Base-by-base conservation (phyloP, 2,329 filamentous ascomycete species). In the Calycina herbarum region DNA sequence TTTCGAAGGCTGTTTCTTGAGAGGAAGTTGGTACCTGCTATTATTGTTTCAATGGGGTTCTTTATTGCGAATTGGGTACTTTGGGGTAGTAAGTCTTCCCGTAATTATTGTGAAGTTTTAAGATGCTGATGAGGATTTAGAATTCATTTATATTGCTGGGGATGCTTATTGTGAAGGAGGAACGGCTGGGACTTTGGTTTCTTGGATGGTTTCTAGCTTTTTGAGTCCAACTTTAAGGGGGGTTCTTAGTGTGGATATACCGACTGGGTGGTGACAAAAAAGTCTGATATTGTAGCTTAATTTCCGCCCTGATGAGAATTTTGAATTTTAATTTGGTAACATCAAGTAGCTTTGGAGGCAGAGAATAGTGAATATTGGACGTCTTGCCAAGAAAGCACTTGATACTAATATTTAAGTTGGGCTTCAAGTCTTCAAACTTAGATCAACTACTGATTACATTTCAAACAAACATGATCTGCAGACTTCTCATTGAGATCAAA, bases 1-100 rank as follows among this genome's bases (percentile, higher is more conserved):
- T 31, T 59, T 7, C 15, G 15, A 17, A 27, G 57, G 31, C 10
- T 59, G 17, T 33, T 7, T 59, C 15, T 38, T 6, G 57, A 59
- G 29, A 59, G 17, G 57, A 59, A 59, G n/a, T 33, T 59, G 2
- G 20, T 59, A n/a, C 57, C 31, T 13, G 15, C 31, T 20, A 59
- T 59, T 27, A 11, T 59, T 11, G 29, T 59, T 40, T 20, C 33
- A 2, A 33, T 59, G 31, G 57, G 57, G 1, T n/a, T 31, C 5
- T 59, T 59, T 24, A 40, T 40, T 27, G 24, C 57, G 5, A 59
- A 38, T 27, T 59, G 31, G 57, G 57, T 40, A 6, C 31, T 59
- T 11, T 59, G 17, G 57, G 57, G 31, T 20, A 59, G 57, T 59
- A 15, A 59, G 31, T 38, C 11, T 24, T 59, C 27, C 15, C 7